Evolutionary conservation across 2,329 filamentous ascomycete species (phyloP), one percentile per base, ranked within the genome.

Genomic region (Simplicillium sp.): DNA sequence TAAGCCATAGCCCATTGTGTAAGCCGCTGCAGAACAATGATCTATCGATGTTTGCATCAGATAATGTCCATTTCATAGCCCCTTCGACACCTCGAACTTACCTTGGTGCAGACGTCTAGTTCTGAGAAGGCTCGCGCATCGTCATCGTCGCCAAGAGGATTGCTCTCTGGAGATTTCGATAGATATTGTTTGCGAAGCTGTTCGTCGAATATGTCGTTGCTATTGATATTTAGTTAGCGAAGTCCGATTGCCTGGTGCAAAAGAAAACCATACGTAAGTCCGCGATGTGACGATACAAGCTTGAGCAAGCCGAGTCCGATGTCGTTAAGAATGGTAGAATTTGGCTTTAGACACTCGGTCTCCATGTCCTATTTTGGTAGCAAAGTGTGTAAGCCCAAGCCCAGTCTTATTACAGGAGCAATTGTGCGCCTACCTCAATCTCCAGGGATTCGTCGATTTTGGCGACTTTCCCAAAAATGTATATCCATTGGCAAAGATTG

Each of bases 401-500:
- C 20, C 6, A 25, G 20, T 25, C 9, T 25, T 9, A 25, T 5
- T 25, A 25, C 6, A 25, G 9, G 20, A 9, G 20, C 20, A 25
- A 25, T 25, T 25, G 20, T 25, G 20, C 4, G 11, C 56, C 29
- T 77, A 95, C 92, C 68, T 97, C 89, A 48, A 96, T 84, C 55
- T 90, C 87, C 47, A 96, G 73, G 55, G 84, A 80, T 47, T 94
- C 84, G 52, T 92, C 83, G 49, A 97, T 85, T 66, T 94, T 96
- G 59, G 94, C 81, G 34, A 81, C 81, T 54, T 84, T 81, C 46
- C 90, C 89, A 61, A 98, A 98, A 33, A 90, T 77, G 59, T 82
- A 85, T 46, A 97, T 86, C 75, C 88, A 98, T 64, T 98, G 90
- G 65, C 84, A 88, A 7, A 97, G 68, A 55, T 88, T 90, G 46